Percentiles rank a stretch among this genome's conserved stretches.
These are phyloP conservation scores for Ilyonectria sp. DNA, from an alignment of 2,329 filamentous ascomycete species.

Conservation along the genomic window DNA sequence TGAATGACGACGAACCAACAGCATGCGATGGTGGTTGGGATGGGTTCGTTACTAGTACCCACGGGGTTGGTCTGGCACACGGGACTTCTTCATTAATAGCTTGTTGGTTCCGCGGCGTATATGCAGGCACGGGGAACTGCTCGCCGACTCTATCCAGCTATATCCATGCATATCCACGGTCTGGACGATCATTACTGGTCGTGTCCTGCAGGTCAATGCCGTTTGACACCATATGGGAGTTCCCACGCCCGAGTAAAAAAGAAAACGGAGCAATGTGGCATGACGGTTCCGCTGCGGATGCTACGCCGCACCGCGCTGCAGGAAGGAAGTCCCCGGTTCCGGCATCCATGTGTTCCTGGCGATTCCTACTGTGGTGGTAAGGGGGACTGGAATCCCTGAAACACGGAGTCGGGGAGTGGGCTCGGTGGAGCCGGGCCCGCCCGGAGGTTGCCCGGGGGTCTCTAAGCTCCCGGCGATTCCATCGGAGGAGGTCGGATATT, in stretches of 20 bases:
- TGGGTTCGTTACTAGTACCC: constrained; percentile 6
- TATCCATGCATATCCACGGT: background rate
- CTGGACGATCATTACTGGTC: constrained; percentile 18
- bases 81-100: constrained; percentile 24
- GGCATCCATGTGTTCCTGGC: background rate
- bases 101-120: background rate
- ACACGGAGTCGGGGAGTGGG: constrained; percentile 7
- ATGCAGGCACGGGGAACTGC: constrained; percentile 20
- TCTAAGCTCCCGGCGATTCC: constrained; percentile 11
- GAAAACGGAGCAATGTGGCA: constrained; percentile 1
- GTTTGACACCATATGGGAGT: background rate
- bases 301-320: constrained; percentile 12
- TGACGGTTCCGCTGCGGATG: constrained; percentile 14
- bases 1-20: constrained; percentile 15
- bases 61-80: constrained; percentile 13
- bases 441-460: background rate
- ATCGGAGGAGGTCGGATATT: constrained; percentile 20
- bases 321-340: constrained; percentile 1
- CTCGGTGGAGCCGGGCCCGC: constrained; percentile 16
- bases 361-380: constrained; percentile 1
- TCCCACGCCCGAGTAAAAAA: background rate
- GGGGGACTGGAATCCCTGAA: constrained; percentile 15
- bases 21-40: background rate
- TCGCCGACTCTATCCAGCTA: constrained; percentile 4
- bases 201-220: background rate